These are phyloP conservation scores for Ophiosphaerella narmari DNA, from an alignment of 2,329 filamentous ascomycete species.

Conservation along the genomic window DNA sequence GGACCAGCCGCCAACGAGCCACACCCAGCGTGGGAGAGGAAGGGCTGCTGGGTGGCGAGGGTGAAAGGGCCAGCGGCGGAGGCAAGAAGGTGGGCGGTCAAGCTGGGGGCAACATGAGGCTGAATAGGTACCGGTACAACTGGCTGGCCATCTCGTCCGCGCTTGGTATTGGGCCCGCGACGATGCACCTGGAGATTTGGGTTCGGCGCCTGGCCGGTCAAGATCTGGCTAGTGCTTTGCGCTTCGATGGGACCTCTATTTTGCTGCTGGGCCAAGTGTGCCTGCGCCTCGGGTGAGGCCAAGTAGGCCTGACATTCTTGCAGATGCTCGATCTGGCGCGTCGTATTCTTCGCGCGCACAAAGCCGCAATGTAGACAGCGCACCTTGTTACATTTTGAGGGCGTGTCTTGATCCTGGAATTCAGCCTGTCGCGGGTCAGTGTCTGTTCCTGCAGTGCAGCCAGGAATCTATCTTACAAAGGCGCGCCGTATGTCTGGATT, in stretches of 20 bases:
- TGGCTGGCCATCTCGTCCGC: conserved; percentile 43
- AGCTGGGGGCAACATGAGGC: conserved; percentile 47
- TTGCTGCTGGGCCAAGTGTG: conserved; percentile 31
- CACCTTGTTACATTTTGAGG: conserved; percentile 55
- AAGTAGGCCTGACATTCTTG: conserved; percentile 53
- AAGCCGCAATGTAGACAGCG: conserved; percentile 56
- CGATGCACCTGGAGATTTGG: conserved; percentile 53
- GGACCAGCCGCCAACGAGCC: conserved; percentile 62
- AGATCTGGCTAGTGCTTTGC: conserved; percentile 41
- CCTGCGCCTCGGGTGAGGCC: conserved; percentile 50
- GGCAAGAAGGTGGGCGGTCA: conserved; percentile 63
- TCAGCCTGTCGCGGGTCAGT: conserved; percentile 24
- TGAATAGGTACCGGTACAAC: conserved; percentile 36
- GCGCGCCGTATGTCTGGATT: conserved; percentile 50
- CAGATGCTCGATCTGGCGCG: conserved; percentile 57
- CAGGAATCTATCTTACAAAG: conserved; percentile 3
- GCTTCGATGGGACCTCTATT: conserved; percentile 21
- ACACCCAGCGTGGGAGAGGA: conserved; percentile 67
- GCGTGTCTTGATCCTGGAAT: conserved; percentile 49
- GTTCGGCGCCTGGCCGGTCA: conserved; percentile 54
- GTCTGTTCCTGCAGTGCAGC: background rate
- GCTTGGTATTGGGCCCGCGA: conserved; percentile 49
- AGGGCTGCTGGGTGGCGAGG: conserved; percentile 67
- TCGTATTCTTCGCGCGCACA: conserved; percentile 57
- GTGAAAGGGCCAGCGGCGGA: conserved; percentile 54